A percentile compares a stretch with the other conserved stretches of the same genome.
Evolutionary conservation across 805 yeast genomes (phyloP).

Genomic region (Phaffomyces antillensis): DNA sequence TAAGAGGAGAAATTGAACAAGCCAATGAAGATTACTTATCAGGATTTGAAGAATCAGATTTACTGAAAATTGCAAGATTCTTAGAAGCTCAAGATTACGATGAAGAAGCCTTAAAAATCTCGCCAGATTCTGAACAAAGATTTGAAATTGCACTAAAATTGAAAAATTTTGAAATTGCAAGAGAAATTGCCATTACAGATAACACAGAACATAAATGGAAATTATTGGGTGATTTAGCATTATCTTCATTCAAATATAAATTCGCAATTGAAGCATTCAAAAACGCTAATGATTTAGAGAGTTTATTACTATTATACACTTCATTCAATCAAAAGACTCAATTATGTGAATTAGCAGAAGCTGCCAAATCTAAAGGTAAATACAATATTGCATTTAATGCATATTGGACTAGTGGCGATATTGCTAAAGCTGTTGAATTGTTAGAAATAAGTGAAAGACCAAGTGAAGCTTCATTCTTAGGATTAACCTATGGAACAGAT

Average conservation of each 20-base stretch:
- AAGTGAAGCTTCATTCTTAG: conserved; percentile 82
- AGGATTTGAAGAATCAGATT: conserved; percentile 56
- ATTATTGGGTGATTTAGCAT: conserved; percentile 80
- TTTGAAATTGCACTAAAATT: conserved; percentile 83
- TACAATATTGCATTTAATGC: conserved; percentile 89
- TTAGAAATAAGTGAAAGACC: conserved; percentile 60
- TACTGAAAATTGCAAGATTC: conserved; percentile 80
- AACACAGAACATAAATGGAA: conserved; percentile 76
- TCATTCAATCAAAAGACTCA: conserved; percentile 66
- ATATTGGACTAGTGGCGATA: conserved; percentile 79
- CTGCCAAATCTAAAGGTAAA: conserved; percentile 67
- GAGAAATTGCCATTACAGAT: conserved; percentile 50
- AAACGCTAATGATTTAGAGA: conserved; percentile 73
- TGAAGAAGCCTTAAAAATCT: conserved; percentile 74
- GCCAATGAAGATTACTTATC: conserved; percentile 57
- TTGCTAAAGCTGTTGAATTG: conserved; percentile 53
- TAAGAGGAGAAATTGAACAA: conserved; percentile 89
- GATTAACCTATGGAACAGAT: conserved; percentile 53
- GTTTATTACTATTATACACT: conserved; percentile 74
- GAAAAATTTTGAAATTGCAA: conserved; percentile 66
- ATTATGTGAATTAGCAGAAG: conserved; percentile 54
- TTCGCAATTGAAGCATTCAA: conserved; percentile 76
- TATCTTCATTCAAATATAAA: conserved; percentile 69
- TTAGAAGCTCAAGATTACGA: conserved; percentile 87
- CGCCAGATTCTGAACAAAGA: conserved; percentile 84